A percentile compares a stretch with the other conserved stretches of the same genome.
Conservation (phyloP, 768 basidiomycete species). For the Royoungia palumana region DNA sequence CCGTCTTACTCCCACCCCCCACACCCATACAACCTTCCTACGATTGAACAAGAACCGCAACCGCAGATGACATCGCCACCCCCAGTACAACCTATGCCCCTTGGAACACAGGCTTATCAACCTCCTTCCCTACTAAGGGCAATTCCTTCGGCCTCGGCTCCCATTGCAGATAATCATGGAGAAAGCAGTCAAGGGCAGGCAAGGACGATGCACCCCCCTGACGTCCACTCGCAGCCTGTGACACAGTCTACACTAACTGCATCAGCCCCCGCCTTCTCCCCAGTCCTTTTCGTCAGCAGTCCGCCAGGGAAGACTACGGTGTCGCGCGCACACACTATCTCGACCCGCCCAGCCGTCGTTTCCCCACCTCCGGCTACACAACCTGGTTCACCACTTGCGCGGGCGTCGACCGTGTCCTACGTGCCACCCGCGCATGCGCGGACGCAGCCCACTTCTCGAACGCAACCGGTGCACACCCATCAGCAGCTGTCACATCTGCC, state of each 20-base stretch:
- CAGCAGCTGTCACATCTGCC: constrained; percentile 10
- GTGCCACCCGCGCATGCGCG: constrained; percentile 5
- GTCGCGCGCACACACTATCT: constrained; percentile 29
- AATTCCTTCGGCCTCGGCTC: constrained; percentile 1
- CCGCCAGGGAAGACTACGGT: constrained; percentile 19
- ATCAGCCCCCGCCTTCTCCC: constrained; percentile 13
- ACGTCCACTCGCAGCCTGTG: constrained; percentile 18
- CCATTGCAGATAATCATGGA: constrained; percentile 3
- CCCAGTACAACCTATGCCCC: constrained; percentile 11
- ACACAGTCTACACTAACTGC: constrained; percentile 14
- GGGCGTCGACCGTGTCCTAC: constrained; percentile 22
- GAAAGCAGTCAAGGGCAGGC: constrained; percentile 15
- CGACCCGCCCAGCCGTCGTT: constrained; percentile 16
- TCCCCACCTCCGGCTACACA: constrained; percentile 12
- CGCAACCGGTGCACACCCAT: neutral
- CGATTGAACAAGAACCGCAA: constrained; percentile 11
- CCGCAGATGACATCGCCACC: constrained; percentile 15
- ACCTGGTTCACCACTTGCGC: constrained; percentile 20
- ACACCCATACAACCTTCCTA: constrained; percentile 9
- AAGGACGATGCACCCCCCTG: constrained; percentile 3
- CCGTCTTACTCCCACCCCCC: constrained; percentile 16
- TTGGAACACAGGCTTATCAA: constrained; percentile 15
- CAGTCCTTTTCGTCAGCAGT: constrained; percentile 14
- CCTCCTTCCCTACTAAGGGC: constrained; percentile 21
- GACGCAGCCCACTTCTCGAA: constrained; percentile 6